Evolutionary conservation across 2,329 filamentous ascomycete genomes (phyloP), one percentile per base, ranked within the genome.

Genomic region (Xylaria sp.): DNA sequence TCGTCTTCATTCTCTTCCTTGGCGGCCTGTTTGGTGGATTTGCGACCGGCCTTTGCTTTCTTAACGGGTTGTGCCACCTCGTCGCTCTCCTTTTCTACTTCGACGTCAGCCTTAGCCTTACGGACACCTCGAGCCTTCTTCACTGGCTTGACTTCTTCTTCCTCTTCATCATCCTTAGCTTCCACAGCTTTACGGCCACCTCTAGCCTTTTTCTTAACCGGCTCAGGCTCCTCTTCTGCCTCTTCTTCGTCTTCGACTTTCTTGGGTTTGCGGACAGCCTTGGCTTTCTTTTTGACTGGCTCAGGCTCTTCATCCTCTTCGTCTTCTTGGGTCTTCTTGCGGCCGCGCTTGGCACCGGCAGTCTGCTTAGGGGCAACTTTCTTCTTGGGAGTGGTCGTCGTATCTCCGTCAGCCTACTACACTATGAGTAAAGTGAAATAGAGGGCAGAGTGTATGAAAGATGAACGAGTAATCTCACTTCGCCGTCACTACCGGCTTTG

Each of bases 271-370:
- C 51, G 60, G n/a, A 60, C 58, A 61, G 60, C 70, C 60, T 72
- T 78, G 54, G 72, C 65, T 65, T 79, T 79, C 70, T 80, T 80
- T 64, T 77, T 75, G n/a, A 75, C 74, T 35, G 75, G 74, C 37
- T 76, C 63, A 31, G 69, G 66, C 23, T 74, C 55, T 8, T 56
- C 53, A 4, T 61, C 71, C 9, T 73, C 71, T 3, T 66, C 65
- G 28, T 67, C 71, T 40, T 62, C 60, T 15, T 60, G 45, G 11
- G 69, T 73, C 70, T 77, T 78, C 71, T 76, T 76, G 66, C 74
- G 75, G 45, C 74, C 70, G 28, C 77, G 76, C 72, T 80, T 79
- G 50, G 73, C 72, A 60, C 75, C 75, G 15, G 70, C 64, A 53
- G 52, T 21, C 38, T 64, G 58, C 64, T 64, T 66, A 15, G 61